A percentile compares a stretch with the other conserved stretches of the same genome.
phyloP scores from a whole-genome alignment of 495 filamentous ascomycete genomes.

The Penicillium cataractarum region DNA sequence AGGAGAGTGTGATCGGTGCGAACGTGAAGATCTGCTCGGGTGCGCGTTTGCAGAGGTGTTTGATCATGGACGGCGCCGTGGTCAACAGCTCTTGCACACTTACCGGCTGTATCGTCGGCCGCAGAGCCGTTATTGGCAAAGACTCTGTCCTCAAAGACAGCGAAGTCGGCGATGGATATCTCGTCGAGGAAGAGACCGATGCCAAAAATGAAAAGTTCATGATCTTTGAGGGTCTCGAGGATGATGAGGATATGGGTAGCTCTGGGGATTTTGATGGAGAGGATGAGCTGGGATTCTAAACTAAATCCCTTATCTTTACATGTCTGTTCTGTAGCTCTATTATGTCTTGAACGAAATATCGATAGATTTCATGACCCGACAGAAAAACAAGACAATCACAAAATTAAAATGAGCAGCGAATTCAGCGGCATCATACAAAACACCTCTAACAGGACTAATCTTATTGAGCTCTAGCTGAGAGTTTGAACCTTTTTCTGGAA shows the following conservation, averaged over 20 bases:
- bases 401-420: background rate
- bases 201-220: slow-evolving; percentile 86
- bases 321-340: slow-evolving; percentile 8
- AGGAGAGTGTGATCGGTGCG: slow-evolving; percentile 83
- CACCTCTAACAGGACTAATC: background rate
- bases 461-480: slow-evolving; percentile 2
- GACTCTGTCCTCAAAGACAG: slow-evolving; percentile 79
- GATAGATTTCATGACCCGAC: slow-evolving; percentile 20
- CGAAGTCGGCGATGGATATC: slow-evolving; percentile 83
- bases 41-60: slow-evolving; percentile 76
- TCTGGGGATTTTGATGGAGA: slow-evolving; percentile 36
- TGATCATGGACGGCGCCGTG: slow-evolving; percentile 88
- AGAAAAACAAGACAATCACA: background rate
- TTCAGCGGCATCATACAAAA: background rate
- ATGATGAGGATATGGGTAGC: slow-evolving; percentile 42
- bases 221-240: slow-evolving; percentile 71
- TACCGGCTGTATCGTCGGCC: slow-evolving; percentile 81
- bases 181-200: slow-evolving; percentile 81
- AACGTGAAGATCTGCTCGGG: slow-evolving; percentile 81
- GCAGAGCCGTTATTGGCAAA: slow-evolving; percentile 72
- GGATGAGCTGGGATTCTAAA: slow-evolving; percentile 27
- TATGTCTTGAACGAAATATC: slow-evolving; percentile 18
- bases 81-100: slow-evolving; percentile 67
- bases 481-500: no score
- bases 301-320: background rate